Base-by-base conservation (phyloP, 306 rosid species). In the Luffa aegyptiaca region DNA sequence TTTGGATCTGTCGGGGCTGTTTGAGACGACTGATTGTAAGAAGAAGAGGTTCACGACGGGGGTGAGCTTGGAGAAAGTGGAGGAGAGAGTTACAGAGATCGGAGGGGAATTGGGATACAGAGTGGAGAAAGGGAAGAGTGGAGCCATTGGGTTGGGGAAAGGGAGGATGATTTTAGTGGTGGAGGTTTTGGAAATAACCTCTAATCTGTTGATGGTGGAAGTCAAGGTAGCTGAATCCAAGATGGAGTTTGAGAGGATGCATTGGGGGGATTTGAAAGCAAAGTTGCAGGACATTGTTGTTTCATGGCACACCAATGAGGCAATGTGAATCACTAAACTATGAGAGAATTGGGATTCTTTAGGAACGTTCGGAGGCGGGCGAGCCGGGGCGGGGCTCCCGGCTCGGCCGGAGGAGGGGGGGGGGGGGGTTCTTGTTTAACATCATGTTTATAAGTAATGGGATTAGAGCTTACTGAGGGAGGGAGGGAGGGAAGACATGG, bases 1-100 rank as follows among this genome's bases (percentile, higher is more conserved):
- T 53, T 53, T 94, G 87, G 89, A 94, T 39, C 71, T 94, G 74
- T 88, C 95, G 17, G 93, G 98, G 49, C 69, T 94, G 64, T 90
- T 94, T 5, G 97, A 91, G 83, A 65, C 81, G 56, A 48, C 80
- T 77, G 69, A 44, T 5, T 26, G 42, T 18, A 62, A 69, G 73
- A 85, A 80, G 84, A 86, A 84, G 86, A 61, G 94, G 70, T 92
- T 92, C 77, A 91, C 88, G 2, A 83, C 93, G 18, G 85, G 68
- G 1, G 84, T 76, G 36, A 48, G 78, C 3, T 69, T 83, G 78
- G 93, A 51, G 17, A 75, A 10, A 33, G 90, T 91, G 80, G 86
- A 84, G 65, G 97, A 85, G 79, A 91, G 80, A 69, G 93, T 91
- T 81, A 86, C 84, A 76, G 94, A 84, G 63, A 82, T 87, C 0